Evolutionary conservation across 2,329 filamentous ascomycete species (phyloP).

Genomic region (Diaporthe sp.): DNA sequence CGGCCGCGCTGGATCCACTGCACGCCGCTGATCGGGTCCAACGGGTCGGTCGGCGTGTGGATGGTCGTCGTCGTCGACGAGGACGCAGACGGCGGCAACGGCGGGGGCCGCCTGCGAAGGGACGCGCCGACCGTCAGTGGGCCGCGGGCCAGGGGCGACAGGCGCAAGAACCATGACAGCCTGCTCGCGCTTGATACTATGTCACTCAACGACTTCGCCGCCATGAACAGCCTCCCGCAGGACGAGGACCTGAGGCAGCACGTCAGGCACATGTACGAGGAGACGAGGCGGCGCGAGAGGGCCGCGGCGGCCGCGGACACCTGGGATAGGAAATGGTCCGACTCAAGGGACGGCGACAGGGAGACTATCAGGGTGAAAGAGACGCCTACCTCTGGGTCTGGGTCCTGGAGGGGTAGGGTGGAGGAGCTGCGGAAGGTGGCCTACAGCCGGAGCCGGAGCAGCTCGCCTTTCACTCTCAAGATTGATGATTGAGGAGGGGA

Average conservation of each 20-base stretch:
- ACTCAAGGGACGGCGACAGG: not conserved
- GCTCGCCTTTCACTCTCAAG: constrained; percentile 33
- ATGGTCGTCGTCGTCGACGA: constrained; percentile 82
- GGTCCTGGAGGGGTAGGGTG: constrained; percentile 18
- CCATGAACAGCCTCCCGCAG: constrained; percentile 30
- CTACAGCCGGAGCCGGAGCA: constrained; percentile 7
- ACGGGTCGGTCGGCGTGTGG: constrained; percentile 81
- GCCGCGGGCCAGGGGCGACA: constrained; percentile 1
- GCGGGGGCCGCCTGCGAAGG: not conserved
- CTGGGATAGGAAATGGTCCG: constrained; percentile 4
- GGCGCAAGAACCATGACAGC: constrained; percentile 5
- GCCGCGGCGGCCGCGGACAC: not conserved
- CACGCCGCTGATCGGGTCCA: constrained; percentile 77
- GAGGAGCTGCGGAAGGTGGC: constrained; percentile 6
- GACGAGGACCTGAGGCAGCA: constrained; percentile 36
- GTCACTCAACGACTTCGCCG: constrained; percentile 32
- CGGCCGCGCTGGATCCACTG: constrained; percentile 82
- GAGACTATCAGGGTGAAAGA: constrained; percentile 20
- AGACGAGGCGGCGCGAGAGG: constrained; percentile 32
- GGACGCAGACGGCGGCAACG: constrained; percentile 52
- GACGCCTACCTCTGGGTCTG: not conserved
- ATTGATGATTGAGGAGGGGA: constrained; percentile 14
- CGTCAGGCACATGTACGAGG: constrained; percentile 30
- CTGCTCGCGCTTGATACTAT: constrained; percentile 24
- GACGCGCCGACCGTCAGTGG: constrained; percentile 8